Evolutionary conservation across 225 moss, liverwort and hornwort species (phyloP).

Genomic region (Sphagnum contortum): DNA sequence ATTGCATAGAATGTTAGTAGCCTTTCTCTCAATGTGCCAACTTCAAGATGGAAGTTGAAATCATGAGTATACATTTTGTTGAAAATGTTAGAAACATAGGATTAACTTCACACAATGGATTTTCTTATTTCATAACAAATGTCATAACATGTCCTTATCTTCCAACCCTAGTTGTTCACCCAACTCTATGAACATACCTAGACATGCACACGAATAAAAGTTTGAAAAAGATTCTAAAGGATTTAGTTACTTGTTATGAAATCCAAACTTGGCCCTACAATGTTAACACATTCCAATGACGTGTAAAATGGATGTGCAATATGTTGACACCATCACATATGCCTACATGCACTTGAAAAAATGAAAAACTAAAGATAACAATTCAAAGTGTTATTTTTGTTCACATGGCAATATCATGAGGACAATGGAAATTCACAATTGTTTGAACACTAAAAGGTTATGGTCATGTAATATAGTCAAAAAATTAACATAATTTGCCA

Average conservation of each 20-base stretch:
- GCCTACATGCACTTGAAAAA: too few relatives aligned
- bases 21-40: not conserved
- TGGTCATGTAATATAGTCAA: too few relatives aligned
- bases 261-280: not conserved
- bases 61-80: too few relatives aligned
- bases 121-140: slow-evolving; percentile 75
- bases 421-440: slow-evolving; percentile 93
- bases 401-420: slow-evolving; percentile 77
- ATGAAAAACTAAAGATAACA: too few relatives aligned
- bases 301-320: too few relatives aligned
- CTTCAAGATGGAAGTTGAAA: too few relatives aligned
- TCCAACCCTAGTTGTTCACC: slow-evolving; percentile 93
- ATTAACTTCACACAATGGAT: slow-evolving; percentile 37
- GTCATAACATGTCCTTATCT: slow-evolving; percentile 85
- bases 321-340: too few relatives aligned
- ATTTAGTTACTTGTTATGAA: not conserved
- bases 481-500: too few relatives aligned
- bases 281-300: not conserved
- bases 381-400: slow-evolving; percentile 10
- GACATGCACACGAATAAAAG: slow-evolving; percentile 3
- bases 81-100: too few relatives aligned
- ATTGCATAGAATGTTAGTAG: not conserved
- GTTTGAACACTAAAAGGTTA: slow-evolving; percentile 60
- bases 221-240: slow-evolving; percentile 7
- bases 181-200: slow-evolving; percentile 98